Base-by-base conservation (phyloP, 2,329 filamentous ascomycete genomes). In the Arthroderma sp. region DNA sequence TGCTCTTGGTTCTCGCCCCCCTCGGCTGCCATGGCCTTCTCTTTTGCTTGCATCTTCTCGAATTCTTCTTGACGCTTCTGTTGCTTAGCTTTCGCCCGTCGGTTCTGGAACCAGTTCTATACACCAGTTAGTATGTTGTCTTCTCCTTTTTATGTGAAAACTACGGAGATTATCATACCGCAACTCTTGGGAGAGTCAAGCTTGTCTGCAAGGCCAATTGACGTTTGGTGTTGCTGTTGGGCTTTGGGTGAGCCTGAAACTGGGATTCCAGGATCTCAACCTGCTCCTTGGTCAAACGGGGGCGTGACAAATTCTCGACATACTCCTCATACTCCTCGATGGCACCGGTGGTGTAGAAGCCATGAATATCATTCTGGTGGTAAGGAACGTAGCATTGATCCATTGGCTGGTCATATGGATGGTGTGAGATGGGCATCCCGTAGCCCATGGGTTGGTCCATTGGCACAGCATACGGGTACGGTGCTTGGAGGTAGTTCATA, bases 71-170 rank as follows among this genome's bases (percentile, higher is more conserved):
- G 74, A 57, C 74, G 69, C 61, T 72, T 76, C 63, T 78, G 75
- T 61, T 78, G 75, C 63, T 77, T 78, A 54, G 76, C 76, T 62
- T 78, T 78, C 57, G 76, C 76, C 51, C 76, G 73, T 59, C 76
- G 72, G 61, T 78, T 78, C 61, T 78, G 76, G 63, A 77, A 78
- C 76, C 76, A 78, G 60, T 78, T 78, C 76, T 78, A 59, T 56
- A 13, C 15, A 54, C 41, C 19, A 35, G 41, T 58, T 53, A 59
- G 59, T 19, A 57, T 23, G 21, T n/a, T 31, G 35, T 1, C 13
- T 8, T 25, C n/a, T 13, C 17, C 3, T 54, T 43, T 17, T 7
- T 41, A 7, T 19, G 8, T 25, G 15, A 33, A 19, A 51, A 28
- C 17, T 28, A 51, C 6, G 19, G 6, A n/a, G 4, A n/a, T 8